These are phyloP conservation scores for Danielia oregonensis DNA, from an alignment of 805 yeast species.

Conservation along the genomic window DNA sequence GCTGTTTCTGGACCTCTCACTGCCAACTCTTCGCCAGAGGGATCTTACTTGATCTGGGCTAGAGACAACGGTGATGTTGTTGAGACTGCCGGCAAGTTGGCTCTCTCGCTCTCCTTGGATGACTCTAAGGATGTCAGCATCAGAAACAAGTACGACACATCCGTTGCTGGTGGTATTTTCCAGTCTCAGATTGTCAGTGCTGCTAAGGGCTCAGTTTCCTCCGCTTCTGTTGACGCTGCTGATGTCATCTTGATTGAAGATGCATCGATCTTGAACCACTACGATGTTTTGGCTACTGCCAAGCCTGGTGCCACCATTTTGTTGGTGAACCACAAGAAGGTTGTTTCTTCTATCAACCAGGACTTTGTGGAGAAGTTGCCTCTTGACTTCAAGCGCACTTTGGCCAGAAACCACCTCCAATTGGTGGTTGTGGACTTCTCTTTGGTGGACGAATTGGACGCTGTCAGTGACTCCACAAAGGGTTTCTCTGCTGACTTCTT, in stretches of 20 bases:
- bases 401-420: slow-evolving; percentile 50
- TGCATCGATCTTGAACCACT: slow-evolving; percentile 46
- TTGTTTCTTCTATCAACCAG: slow-evolving; percentile 38
- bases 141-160: slow-evolving; percentile 69
- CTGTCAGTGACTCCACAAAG: slow-evolving; percentile 49
- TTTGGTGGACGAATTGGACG: slow-evolving; percentile 58
- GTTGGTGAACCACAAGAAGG: slow-evolving; percentile 35
- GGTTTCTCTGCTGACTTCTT: slow-evolving; percentile 74
- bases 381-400: slow-evolving; percentile 44
- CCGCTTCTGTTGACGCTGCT: slow-evolving; percentile 48
- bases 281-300: slow-evolving; percentile 62
- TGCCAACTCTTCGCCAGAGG: slow-evolving; percentile 42
- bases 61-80: slow-evolving; percentile 57
- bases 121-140: slow-evolving; percentile 48
- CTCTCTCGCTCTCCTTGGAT: slow-evolving; percentile 66
- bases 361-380: slow-evolving; percentile 55
- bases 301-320: slow-evolving; percentile 51
- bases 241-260: slow-evolving; percentile 65
- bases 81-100: slow-evolving; percentile 58
- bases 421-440: slow-evolving; percentile 61
- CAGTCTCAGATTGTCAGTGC: slow-evolving; percentile 58
- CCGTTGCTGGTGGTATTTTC: slow-evolving; percentile 67
- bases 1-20: slow-evolving; percentile 21
- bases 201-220: slow-evolving; percentile 2
- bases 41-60: slow-evolving; percentile 59